phyloP scores from a whole-genome alignment of 495 filamentous ascomycete species.

The Friedmanniomyces endolithicus region DNA sequence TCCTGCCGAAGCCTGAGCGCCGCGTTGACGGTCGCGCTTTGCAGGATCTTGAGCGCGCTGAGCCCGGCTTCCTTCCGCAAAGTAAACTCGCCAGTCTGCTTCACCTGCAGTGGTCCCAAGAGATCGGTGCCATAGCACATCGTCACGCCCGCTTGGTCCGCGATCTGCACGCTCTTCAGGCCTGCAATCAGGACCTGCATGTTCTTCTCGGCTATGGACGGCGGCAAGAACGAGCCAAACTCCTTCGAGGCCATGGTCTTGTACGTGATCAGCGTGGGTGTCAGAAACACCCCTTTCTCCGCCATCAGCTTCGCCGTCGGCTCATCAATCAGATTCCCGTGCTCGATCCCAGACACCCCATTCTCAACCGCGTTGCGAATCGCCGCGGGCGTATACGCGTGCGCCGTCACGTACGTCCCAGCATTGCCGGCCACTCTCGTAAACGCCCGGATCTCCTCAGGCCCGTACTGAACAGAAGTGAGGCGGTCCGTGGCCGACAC shows the following conservation, averaged over 20 bases:
- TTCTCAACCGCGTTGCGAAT: conserved; percentile 44
- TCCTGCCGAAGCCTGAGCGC: conserved; percentile 37
- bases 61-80: conserved; percentile 35
- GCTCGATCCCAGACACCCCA: conserved; percentile 44
- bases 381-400: conserved; percentile 40
- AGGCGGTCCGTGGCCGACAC: conserved; percentile 40
- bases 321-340: conserved; percentile 42
- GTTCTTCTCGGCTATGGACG: conserved; percentile 35
- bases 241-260: conserved; percentile 35
- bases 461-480: conserved; percentile 40
- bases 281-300: conserved; percentile 36
- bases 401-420: conserved; percentile 43
- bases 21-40: conserved; percentile 41
- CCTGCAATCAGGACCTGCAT: conserved; percentile 36
- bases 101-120: conserved; percentile 35
- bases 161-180: conserved; percentile 34
- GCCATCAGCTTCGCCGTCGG: conserved; percentile 39
- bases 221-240: conserved; percentile 35
- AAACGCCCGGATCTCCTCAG: conserved; percentile 41
- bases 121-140: conserved; percentile 48
- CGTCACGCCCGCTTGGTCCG: conserved; percentile 36
- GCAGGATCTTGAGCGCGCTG: conserved; percentile 34
- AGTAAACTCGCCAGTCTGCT: conserved; percentile 40
- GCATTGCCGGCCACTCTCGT: conserved; percentile 34
- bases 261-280: conserved; percentile 43